Evolutionary conservation across 1,139 yeast species (phyloP).

Genomic region (Geotrichum aggregatum): DNA sequence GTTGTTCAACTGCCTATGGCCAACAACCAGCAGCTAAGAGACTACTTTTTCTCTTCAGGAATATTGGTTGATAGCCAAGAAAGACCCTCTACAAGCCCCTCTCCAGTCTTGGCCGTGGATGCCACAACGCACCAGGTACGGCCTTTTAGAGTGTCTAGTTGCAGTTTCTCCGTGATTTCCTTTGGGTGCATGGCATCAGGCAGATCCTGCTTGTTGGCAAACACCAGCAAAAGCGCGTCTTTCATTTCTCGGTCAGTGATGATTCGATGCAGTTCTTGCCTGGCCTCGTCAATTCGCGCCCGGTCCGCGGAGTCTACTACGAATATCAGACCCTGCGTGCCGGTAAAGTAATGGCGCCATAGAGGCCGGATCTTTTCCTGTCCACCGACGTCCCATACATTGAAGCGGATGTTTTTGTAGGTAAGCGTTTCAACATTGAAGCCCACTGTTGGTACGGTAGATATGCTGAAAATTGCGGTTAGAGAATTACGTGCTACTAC

Average conservation of each 20-base stretch:
- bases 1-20: neutral
- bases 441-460: constrained; percentile 91
- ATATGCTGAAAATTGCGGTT: constrained; percentile 40
- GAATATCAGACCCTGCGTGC: constrained; percentile 88
- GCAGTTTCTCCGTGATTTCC: constrained; percentile 80
- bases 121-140: constrained; percentile 90
- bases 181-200: constrained; percentile 90
- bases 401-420: constrained; percentile 80
- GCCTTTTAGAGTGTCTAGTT: constrained; percentile 77
- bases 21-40: too few relatives aligned
- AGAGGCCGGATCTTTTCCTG: constrained; percentile 85
- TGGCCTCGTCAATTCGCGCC: constrained; percentile 70
- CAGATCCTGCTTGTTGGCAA: constrained; percentile 88
- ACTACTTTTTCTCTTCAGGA: constrained; percentile 35
- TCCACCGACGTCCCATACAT: constrained; percentile 98
- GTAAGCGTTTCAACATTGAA: constrained; percentile 91
- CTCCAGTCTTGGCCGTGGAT: constrained; percentile 87
- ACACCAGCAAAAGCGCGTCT: constrained; percentile 71
- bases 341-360: constrained; percentile 94
- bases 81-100: constrained; percentile 84
- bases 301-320: constrained; percentile 82
- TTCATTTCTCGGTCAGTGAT: constrained; percentile 76
- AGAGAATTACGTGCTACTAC: neutral
- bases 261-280: constrained; percentile 71
- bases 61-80: constrained; percentile 81